Base-by-base conservation (phyloP, 129 eudicot genomes). In the Gnaphalium uliginosum region DNA sequence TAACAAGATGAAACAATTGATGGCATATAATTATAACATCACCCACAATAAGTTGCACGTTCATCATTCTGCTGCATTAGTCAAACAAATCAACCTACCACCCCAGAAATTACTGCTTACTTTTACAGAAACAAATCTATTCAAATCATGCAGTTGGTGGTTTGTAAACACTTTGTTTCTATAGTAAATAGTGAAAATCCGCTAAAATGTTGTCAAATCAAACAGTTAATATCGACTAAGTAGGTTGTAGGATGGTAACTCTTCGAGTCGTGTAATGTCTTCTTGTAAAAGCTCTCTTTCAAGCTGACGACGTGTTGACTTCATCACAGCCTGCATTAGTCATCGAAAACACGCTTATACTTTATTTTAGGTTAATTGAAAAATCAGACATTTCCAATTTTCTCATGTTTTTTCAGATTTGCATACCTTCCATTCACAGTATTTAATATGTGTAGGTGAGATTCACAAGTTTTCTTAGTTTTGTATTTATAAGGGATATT, bases 241-340 rank as follows among this genome's bases (percentile, higher is more conserved):
- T 79, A 91, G 97, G 78, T 74, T 79, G 77, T 88, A 91, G 4
- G 99, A 90, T 18, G 99, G 97, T 84, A 94, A 74, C 35, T 94
- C 97, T 85, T 94, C 97, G 11, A 94, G 90, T 66, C 90, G 87
- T 56, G 82, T 86, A 70, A 94, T 43, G 83, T 89, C 96, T 68
- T 90, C 99, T 75, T 85, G 89, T 81, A 94, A 64, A 78, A 94
- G 96, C 82, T 94, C 99, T 30, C 79, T 85, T 86, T 94, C 99
- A 78, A 94, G 93, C 72, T 91, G 97, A 14, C 93, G 90, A 25
- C 99, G 93, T 39, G 99, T 94, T 58, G 99, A 89, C 82, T 94
- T 94, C 99, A 94, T 94, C 83, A 94, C 97, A 37, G 97, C 82
- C 99, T 94, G 77, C 56, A 23, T 39, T 70, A 2, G 33, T 69